Evolutionary conservation across 1,139 yeast species (phyloP), one percentile per base, ranked within the genome.

Genomic region (Candida sanyaensis): DNA sequence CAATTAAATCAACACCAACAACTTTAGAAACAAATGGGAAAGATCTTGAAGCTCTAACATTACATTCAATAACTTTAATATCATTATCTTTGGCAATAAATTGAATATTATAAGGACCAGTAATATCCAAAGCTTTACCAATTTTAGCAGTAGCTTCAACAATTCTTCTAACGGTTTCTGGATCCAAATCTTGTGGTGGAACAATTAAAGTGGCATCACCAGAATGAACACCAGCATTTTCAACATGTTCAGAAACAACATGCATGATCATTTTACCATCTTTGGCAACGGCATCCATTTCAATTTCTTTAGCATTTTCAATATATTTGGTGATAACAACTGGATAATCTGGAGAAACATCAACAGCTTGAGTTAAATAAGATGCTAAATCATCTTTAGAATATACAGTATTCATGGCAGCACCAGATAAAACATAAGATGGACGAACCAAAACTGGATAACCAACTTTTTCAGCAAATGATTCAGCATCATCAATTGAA

Each of bases 101-200:
- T 77, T 93, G 99, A 96, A 93, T 93, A 75, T 93, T 93, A 81
- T 88, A 93, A 23, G 99, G 99, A 61, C 99, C 99, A 42, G 97
- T 89, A 59, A 93, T 92, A 53, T 89, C 88, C 92, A 95, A 91
- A 11, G 98, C 98, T 49, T 75, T 66, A 41, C 97, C 98, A 62
- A 93, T 97, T 75, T 90, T 91, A 62, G 86, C 93, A 45, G 99
- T 91, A 59, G 91, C 87, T 41, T 74, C 86, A 65, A 85, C 86
- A 56, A 88, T 73, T 64, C 93, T 78, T 27, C 56, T 67, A 75
- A 87, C 75, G 45, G 83, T 73, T 8, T 69, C 74, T 37, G 82
- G 83, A 32, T 84, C 80, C 52, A 88, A 73, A 53, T 76, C 73
- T 66, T 86, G 96, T 43, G 99, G 98, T 51, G 99, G 99, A 52